Conservation (phyloP, 139 green algal species). For the Parachlorella kessleri region DNA sequence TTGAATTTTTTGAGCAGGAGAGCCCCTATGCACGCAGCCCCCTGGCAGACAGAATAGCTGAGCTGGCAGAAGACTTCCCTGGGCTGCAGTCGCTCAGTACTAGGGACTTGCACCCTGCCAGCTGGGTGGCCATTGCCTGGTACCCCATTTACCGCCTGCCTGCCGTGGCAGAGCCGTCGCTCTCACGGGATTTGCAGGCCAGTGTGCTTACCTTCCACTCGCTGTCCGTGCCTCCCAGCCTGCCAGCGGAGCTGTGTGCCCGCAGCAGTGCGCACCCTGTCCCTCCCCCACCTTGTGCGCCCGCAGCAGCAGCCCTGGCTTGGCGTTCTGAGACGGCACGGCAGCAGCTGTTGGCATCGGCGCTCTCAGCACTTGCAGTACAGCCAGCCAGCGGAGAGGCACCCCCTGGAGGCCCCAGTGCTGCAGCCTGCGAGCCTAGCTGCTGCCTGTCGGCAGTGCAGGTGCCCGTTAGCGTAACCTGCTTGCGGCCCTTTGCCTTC, state of each 20-base stretch:
- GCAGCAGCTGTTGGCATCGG: constrained; percentile 16
- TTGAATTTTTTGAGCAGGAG: constrained; percentile 40
- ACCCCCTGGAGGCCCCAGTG: not conserved
- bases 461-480: not conserved
- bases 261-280: not conserved
- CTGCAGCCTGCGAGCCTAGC: not conserved
- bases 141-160: constrained; percentile 42
- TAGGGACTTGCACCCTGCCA: constrained; percentile 34
- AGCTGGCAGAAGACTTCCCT: constrained; percentile 24
- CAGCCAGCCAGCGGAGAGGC: constrained; percentile 1
- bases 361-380: constrained; percentile 8
- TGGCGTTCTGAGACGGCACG: constrained; percentile 23
- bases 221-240: constrained; percentile 12
- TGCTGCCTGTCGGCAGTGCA: too few relatives aligned
- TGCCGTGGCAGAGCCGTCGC: not conserved
- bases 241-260: not conserved
- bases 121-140: constrained; percentile 45
- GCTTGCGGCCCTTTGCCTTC: constrained; percentile 31
- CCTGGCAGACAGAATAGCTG: constrained; percentile 22
- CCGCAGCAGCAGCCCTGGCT: constrained; percentile 9
- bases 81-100: constrained; percentile 26
- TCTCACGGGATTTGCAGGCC: constrained; percentile 25
- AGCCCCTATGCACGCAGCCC: constrained; percentile 31
- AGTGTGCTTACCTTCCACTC: constrained; percentile 43
- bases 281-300: not conserved